These are phyloP conservation scores for Russula olivacea DNA, from an alignment of 768 basidiomycete genomes.

Conservation along the genomic window DNA sequence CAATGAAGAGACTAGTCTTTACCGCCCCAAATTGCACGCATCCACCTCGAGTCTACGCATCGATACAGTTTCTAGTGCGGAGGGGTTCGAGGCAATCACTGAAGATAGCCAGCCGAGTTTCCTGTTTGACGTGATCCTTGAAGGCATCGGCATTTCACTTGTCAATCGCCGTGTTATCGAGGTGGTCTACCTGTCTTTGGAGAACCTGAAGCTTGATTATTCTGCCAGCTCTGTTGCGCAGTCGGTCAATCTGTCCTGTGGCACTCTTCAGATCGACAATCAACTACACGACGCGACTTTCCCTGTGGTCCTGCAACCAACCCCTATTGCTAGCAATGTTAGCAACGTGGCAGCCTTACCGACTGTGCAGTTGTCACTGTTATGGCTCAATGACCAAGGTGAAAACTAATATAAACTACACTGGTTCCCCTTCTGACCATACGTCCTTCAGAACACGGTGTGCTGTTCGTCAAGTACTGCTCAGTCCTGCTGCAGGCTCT, in stretches of 20 bases:
- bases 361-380: constrained; percentile 80
- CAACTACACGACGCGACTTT: constrained; percentile 94
- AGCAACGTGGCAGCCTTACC: constrained; percentile 77
- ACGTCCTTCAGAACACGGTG: constrained; percentile 74
- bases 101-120: constrained; percentile 66
- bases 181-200: constrained; percentile 81
- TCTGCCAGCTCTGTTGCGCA: constrained; percentile 72
- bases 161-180: constrained; percentile 84
- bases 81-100: constrained; percentile 79
- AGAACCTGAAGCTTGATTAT: constrained; percentile 79
- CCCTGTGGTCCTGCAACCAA: constrained; percentile 93
- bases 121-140: constrained; percentile 65
- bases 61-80: constrained; percentile 63
- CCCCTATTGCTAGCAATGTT: constrained; percentile 72
- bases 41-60: constrained; percentile 49
- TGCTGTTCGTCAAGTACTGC: constrained; percentile 96
- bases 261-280: constrained; percentile 92
- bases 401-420: constrained; percentile 20
- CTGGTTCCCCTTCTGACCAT: neutral
- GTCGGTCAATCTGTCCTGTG: constrained; percentile 72
- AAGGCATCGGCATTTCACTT: constrained; percentile 88
- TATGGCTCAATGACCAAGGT: constrained; percentile 94
- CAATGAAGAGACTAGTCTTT: constrained; percentile 76
- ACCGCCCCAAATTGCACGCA: constrained; percentile 64
- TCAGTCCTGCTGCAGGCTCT: constrained; percentile 90